These are phyloP conservation scores for Cladosporium sp. DNA, from an alignment of 2,329 filamentous ascomycete genomes.

Conservation along the genomic window DNA sequence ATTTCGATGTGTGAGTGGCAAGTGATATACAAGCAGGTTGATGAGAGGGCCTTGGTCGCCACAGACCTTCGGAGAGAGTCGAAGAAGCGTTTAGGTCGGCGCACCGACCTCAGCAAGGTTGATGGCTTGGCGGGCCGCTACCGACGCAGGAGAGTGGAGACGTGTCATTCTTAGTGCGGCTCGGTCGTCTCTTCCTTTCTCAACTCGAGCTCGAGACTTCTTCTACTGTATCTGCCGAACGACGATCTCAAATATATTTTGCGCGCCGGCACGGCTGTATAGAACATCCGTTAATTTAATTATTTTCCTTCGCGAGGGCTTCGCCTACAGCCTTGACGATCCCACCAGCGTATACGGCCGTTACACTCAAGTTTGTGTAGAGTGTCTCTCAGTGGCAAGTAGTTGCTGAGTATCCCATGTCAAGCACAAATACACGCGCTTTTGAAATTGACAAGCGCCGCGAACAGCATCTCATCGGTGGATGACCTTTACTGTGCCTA, in stretches of 20 bases:
- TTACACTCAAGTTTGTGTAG: neutral
- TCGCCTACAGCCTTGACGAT: neutral
- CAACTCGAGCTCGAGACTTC: neutral
- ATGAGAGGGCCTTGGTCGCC: neutral
- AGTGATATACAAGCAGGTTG: neutral
- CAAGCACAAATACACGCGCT: neutral
- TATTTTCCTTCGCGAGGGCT: neutral
- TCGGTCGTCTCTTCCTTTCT: neutral
- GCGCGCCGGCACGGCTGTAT: neutral
- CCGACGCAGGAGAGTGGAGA: neutral
- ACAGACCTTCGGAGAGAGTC: neutral
- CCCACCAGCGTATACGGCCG: neutral
- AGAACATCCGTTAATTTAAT: neutral
- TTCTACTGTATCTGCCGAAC: neutral
- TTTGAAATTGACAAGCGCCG: neutral
- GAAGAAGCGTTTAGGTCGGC: neutral
- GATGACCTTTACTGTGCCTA: neutral
- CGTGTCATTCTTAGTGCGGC: neutral
- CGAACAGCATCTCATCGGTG: neutral
- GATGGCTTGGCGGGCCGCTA: neutral
- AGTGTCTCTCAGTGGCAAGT: neutral
- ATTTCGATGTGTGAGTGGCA: neutral
- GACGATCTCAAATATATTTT: neutral
- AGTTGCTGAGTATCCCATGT: neutral
- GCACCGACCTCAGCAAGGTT: neutral